Percentiles rank a stretch among this genome's conserved stretches.
phyloP scores from a whole-genome alignment of 768 basidiomycete species.

The Auriculariales sp. region DNA sequence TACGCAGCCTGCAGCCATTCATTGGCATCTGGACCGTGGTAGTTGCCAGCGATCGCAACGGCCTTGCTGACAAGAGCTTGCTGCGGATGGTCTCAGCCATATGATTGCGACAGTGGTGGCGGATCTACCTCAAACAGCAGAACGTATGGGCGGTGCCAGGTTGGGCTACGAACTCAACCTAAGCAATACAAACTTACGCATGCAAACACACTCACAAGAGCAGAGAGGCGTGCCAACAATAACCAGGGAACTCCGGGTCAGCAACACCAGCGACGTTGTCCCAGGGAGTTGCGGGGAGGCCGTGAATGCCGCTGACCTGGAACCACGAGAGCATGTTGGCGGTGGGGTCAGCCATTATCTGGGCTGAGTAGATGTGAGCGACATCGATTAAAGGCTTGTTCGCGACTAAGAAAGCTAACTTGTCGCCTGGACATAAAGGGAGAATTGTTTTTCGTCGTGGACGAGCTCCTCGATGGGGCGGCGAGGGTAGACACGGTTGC shows the following conservation, averaged over 20 bases:
- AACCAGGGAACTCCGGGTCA: constrained; percentile 25
- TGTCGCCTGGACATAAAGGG: constrained; percentile 36
- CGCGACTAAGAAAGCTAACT: too few species aligned
- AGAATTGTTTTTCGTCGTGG: constrained; percentile 28
- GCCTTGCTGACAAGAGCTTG: not conserved
- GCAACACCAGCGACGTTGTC: constrained; percentile 19
- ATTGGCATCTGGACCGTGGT: constrained; percentile 1
- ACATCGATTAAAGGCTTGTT: too few species aligned
- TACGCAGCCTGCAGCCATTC: constrained; percentile 21
- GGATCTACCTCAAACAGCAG: constrained; percentile 33
- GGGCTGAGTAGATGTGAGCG: too few species aligned
- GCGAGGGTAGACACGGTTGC: constrained; percentile 12
- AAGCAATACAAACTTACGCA: too few species aligned
- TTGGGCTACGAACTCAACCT: too few species aligned
- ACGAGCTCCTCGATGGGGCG: constrained; percentile 31
- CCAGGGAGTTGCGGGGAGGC: constrained; percentile 31
- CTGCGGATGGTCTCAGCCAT: not conserved
- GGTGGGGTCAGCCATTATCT: too few species aligned
- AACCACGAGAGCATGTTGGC: constrained; percentile 24
- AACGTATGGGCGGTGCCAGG: constrained; percentile 42
- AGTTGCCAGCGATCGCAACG: not conserved
- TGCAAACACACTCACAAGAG: too few species aligned
- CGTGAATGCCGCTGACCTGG: constrained; percentile 37
- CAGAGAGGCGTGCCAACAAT: constrained; percentile 39
- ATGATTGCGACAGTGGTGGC: too few species aligned